These are phyloP conservation scores for Aureobasidium sp. DNA, from an alignment of 2,329 filamentous ascomycete genomes.

Conservation along the genomic window DNA sequence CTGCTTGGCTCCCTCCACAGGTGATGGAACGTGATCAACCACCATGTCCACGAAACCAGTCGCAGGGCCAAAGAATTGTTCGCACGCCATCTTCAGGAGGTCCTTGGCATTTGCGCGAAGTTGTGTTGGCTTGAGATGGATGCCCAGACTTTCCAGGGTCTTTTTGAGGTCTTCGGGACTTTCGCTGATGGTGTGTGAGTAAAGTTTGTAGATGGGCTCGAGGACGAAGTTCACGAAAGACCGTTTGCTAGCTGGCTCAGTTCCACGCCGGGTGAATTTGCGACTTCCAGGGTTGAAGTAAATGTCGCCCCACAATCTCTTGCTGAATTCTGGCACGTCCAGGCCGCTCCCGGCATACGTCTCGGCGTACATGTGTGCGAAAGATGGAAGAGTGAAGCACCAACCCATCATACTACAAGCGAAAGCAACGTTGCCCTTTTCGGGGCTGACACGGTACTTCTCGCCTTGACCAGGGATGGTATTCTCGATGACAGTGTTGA, in stretches of 20 bases:
- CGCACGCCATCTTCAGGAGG: slow-evolving; percentile 80
- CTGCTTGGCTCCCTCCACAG: slow-evolving; percentile 66
- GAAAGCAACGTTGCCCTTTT: slow-evolving; percentile 97
- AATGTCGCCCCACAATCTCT: slow-evolving; percentile 88
- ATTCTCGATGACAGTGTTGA: slow-evolving; percentile 91
- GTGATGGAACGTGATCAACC: slow-evolving; percentile 80
- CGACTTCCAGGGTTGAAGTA: slow-evolving; percentile 90
- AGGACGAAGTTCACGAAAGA: slow-evolving; percentile 92
- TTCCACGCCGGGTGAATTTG: slow-evolving; percentile 80
- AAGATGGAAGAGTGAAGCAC: slow-evolving; percentile 92
- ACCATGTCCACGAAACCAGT: slow-evolving; percentile 95
- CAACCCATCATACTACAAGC: slow-evolving; percentile 89
- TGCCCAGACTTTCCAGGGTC: slow-evolving; percentile 72
- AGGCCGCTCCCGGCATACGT: slow-evolving; percentile 55
- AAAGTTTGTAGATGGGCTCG: slow-evolving; percentile 96
- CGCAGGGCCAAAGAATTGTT: slow-evolving; percentile 89
- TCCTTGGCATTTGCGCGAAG: slow-evolving; percentile 85
- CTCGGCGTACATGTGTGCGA: slow-evolving; percentile 93
- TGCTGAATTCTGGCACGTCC: slow-evolving; percentile 74
- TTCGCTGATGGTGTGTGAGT: slow-evolving; percentile 88
- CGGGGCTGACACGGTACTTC: slow-evolving; percentile 75
- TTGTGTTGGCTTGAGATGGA: slow-evolving; percentile 83
- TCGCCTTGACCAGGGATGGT: slow-evolving; percentile 75
- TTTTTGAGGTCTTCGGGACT: slow-evolving; percentile 76
- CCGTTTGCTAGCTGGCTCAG: slow-evolving; percentile 72